Base-by-base conservation (phyloP, 352 stramenopile genomes). In the Pythium phragmitis region DNA sequence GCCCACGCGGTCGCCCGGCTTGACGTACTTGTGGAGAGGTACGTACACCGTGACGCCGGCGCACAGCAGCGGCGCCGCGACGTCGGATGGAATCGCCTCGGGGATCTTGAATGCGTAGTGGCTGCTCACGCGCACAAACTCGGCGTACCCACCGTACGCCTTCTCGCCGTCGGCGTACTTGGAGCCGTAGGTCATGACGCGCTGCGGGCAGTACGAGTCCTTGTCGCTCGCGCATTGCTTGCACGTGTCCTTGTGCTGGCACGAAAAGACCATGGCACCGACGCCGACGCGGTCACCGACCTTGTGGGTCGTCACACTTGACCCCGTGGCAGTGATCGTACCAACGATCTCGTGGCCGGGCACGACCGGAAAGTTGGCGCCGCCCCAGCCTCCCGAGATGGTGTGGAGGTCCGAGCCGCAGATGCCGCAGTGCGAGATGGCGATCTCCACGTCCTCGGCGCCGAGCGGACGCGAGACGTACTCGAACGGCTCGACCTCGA, bases 1-100 rank as follows among this genome's bases (percentile, higher is more conserved):
- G 41, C 64, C 81, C 6, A 93, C 66, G 11, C 64, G 69, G 39
- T 75, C 36, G 28, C 68, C 69, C 7, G 58, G 16, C 56, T 76
- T 47, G 21, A 73, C 37, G 37, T 43, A 43, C 37, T 43, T 43
- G 37, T 43, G 37, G 11, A 43, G 37, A 43, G 37, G 37, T 3
- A 17, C 11, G 37, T 43, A 43, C 37, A 43, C 37, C 37, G 37
- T 43, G 37, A 43, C 37, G 16, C 37, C 37, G 11, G 37, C 37
- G 16, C 37, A 43, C 11, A 43, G 37, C 37, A 43, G 37, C 37
- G 37, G 37, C 37, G 37, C 37, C 11, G 37, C 37, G 16, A 17
- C 37, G 37, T 43, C 37, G 2, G 37, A 43, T 4, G 37, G 37
- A 43, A 43, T 12, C 37, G 16, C 37, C 37, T 43, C 37, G 2